Evolutionary conservation across 306 rosid genomes (phyloP).

Genomic region (Fragaria iinumae): DNA sequence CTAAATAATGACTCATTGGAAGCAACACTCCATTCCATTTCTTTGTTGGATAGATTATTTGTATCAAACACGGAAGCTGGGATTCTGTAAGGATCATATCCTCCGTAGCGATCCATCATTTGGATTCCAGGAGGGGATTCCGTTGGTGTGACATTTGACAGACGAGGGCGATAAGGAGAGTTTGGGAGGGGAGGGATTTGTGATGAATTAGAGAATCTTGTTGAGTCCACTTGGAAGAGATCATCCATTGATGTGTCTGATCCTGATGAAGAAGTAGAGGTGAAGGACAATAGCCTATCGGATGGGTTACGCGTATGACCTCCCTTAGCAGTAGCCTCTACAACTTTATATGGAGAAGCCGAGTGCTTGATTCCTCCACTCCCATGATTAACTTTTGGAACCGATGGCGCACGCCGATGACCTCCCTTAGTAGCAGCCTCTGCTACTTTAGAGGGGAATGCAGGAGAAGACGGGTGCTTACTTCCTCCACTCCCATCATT

Average conservation of each 20-base stretch:
- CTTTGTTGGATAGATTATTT: conserved; percentile 29
- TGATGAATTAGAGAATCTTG: conserved; percentile 3
- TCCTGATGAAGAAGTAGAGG: conserved; percentile 32
- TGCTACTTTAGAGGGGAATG: not conserved
- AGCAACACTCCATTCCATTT: conserved; percentile 73
- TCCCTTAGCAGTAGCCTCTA: conserved; percentile 25
- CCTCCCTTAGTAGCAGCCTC: conserved; percentile 26
- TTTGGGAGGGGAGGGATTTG: conserved; percentile 5
- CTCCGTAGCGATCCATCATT: conserved; percentile 61
- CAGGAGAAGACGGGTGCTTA: not conserved
- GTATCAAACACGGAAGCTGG: conserved; percentile 62
- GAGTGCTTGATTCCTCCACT: not conserved
- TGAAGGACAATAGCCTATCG: conserved; percentile 18
- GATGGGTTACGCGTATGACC: conserved; percentile 13
- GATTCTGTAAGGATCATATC: conserved; percentile 53
- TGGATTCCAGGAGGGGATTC: conserved; percentile 49
- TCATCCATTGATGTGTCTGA: conserved; percentile 31
- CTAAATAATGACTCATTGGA: conserved; percentile 91
- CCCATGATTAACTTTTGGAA: conserved; percentile 22
- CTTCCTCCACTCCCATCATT: conserved; percentile 6
- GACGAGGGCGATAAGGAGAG: conserved; percentile 23
- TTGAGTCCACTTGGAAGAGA: conserved; percentile 27
- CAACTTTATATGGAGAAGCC: not conserved
- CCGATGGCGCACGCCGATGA: not conserved
- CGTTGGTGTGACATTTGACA: conserved; percentile 34